Conservation (phyloP, 495 filamentous ascomycete genomes). For the Cetradonia linearis region DNA sequence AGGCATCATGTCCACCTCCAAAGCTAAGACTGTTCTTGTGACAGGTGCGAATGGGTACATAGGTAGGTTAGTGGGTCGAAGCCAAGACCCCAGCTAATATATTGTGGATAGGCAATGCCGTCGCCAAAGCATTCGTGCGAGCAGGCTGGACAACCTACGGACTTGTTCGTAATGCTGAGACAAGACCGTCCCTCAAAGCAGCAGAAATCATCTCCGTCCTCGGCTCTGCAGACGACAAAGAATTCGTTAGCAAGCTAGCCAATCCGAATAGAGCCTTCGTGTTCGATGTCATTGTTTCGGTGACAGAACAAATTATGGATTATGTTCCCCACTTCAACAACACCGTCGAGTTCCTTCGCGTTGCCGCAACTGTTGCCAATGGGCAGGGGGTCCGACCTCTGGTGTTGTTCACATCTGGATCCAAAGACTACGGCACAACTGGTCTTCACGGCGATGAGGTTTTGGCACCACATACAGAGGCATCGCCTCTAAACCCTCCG, state of each 20-base stretch:
- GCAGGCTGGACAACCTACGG: conserved; percentile 34
- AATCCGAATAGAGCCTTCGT: conserved; percentile 6
- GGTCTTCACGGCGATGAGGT: conserved; percentile 24
- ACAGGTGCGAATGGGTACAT: conserved; percentile 38
- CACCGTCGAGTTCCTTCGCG: conserved; percentile 22
- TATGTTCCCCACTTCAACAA: conserved; percentile 30
- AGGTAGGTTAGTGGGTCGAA: conserved; percentile 6
- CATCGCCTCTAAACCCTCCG: conserved; percentile 28
- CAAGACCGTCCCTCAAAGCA: conserved; percentile 21
- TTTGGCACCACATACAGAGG: conserved; percentile 32
- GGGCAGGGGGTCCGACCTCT: conserved; percentile 27
- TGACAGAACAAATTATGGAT: conserved; percentile 30
- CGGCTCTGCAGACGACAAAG: conserved; percentile 21
- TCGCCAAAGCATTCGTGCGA: conserved; percentile 32
- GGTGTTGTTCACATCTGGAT: conserved; percentile 34
- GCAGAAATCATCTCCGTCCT: conserved; percentile 33
- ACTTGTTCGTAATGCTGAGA: conserved; percentile 28
- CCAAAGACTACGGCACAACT: conserved; percentile 38
- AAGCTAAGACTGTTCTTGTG: conserved; percentile 26
- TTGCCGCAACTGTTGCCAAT: conserved; percentile 17
- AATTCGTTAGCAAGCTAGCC: conserved; percentile 17
- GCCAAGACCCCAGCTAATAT: background rate
- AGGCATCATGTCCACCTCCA: conserved; percentile 1
- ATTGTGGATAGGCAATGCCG: conserved; percentile 26
- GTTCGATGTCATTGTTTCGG: conserved; percentile 33